Conservation (phyloP, 768 basidiomycete species). For the Krasilnikovozyma curviuscula region DNA sequence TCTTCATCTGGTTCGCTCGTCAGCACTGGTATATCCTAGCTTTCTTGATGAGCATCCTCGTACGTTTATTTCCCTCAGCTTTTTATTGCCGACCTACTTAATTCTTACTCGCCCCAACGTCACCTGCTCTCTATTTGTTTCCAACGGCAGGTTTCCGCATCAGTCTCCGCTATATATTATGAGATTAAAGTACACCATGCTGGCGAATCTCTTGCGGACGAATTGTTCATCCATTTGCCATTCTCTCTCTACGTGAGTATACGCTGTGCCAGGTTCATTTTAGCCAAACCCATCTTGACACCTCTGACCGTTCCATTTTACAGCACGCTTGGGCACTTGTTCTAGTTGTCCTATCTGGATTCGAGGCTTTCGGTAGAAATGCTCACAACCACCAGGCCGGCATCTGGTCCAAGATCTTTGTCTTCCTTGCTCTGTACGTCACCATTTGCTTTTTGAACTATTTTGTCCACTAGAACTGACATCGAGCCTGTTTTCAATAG, state of each 20-base stretch:
- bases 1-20: slow-evolving; percentile 34
- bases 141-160: not conserved
- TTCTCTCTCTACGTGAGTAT: slow-evolving; percentile 55
- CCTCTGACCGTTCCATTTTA: not conserved
- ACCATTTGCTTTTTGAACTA: slow-evolving; percentile 36
- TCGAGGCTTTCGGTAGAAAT: slow-evolving; percentile 43
- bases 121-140: not conserved
- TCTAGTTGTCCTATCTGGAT: slow-evolving; percentile 24
- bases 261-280: not conserved
- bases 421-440: slow-evolving; percentile 46
- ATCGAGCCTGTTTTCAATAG: too few relatives aligned
- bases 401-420: slow-evolving; percentile 84
- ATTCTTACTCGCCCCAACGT: not conserved
- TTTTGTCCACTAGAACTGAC: too few relatives aligned
- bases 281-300: not conserved
- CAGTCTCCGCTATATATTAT: slow-evolving; percentile 8
- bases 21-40: slow-evolving; percentile 7
- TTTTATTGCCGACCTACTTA: too few relatives aligned
- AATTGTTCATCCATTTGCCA: slow-evolving; percentile 35
- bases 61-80: not conserved
- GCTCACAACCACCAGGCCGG: slow-evolving; percentile 45
- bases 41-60: slow-evolving; percentile 8
- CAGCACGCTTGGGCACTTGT: slow-evolving; percentile 25
- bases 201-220: not conserved
- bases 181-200: slow-evolving; percentile 3